A percentile compares a stretch with the other conserved stretches of the same genome.
Conservation (phyloP, 768 basidiomycete species). For the Lyophyllum semitale region DNA sequence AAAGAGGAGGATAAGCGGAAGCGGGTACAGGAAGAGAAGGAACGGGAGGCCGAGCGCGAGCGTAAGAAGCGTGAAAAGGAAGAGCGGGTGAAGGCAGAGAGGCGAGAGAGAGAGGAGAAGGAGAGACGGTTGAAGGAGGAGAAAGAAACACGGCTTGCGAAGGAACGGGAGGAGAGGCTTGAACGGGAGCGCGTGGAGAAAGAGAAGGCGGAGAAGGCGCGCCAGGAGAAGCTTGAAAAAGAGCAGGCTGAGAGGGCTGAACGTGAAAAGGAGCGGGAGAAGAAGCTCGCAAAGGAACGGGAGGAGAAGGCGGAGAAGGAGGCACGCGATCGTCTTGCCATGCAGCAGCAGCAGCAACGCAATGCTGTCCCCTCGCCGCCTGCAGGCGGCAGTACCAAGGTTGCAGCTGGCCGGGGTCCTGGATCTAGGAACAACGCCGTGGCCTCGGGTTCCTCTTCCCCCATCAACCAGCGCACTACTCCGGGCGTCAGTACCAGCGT, state of each 20-base stretch:
- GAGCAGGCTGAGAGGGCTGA: slow-evolving; percentile 44
- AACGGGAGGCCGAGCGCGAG: slow-evolving; percentile 76
- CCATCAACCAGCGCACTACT: slow-evolving; percentile 18
- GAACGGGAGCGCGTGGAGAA: slow-evolving; percentile 47
- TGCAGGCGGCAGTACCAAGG: slow-evolving; percentile 22
- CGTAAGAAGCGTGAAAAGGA: slow-evolving; percentile 76
- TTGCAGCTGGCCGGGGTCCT: slow-evolving; percentile 48
- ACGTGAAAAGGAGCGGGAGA: slow-evolving; percentile 30
- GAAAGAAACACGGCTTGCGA: slow-evolving; percentile 63
- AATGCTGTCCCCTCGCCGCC: slow-evolving; percentile 37
- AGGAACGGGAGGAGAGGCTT: slow-evolving; percentile 59
- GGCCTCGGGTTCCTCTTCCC: slow-evolving; percentile 45
- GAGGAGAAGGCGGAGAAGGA: slow-evolving; percentile 30
- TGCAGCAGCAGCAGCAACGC: slow-evolving; percentile 53
- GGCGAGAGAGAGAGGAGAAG: slow-evolving; percentile 68
- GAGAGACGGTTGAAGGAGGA: slow-evolving; percentile 70
- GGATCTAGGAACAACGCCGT: slow-evolving; percentile 46
- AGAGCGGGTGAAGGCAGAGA: slow-evolving; percentile 69
- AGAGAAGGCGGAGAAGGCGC: slow-evolving; percentile 38
- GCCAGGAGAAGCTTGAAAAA: slow-evolving; percentile 33
- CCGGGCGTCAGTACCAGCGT: slow-evolving; percentile 43
- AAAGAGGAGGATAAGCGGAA: slow-evolving; percentile 85
- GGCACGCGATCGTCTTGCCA: slow-evolving; percentile 28
- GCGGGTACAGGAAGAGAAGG: slow-evolving; percentile 77
- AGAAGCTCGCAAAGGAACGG: slow-evolving; percentile 31